A percentile compares a stretch with the other conserved stretches of the same genome.
These are phyloP conservation scores for Symbiodinium natans DNA, from an alignment of 73 alveolate genomes.

Conservation along the genomic window DNA sequence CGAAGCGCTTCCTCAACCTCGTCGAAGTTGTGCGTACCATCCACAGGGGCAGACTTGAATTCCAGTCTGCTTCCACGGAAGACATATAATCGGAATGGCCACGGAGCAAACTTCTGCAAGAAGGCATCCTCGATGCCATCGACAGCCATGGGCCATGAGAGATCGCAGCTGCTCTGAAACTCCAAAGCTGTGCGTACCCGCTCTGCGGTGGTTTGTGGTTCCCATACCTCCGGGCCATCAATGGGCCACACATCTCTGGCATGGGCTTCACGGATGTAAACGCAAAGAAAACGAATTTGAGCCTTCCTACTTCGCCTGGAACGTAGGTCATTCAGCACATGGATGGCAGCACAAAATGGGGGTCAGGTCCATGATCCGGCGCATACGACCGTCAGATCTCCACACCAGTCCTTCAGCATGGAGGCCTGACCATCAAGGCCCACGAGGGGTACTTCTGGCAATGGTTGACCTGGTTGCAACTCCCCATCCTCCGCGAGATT, in stretches of 20 bases:
- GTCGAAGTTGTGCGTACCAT: slow-evolving; percentile 36
- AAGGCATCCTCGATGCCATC: slow-evolving; percentile 77
- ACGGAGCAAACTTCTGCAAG: slow-evolving; percentile 51
- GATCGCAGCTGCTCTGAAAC: slow-evolving; percentile 28
- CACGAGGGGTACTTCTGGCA: slow-evolving; percentile 50
- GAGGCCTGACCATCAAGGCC: slow-evolving; percentile 29
- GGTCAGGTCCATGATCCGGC: slow-evolving; percentile 89
- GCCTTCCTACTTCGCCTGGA: not conserved
- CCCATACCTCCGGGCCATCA: slow-evolving; percentile 65
- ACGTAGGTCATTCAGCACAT: slow-evolving; percentile 47
- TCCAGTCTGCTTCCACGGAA: slow-evolving; percentile 35
- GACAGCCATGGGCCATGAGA: slow-evolving; percentile 62
- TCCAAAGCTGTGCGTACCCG: slow-evolving; percentile 30
- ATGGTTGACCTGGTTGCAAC: slow-evolving; percentile 15
- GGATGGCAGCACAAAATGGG: slow-evolving; percentile 86
- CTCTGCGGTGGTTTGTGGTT: slow-evolving; percentile 35
- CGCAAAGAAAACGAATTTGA: slow-evolving; percentile 39
- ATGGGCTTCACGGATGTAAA: slow-evolving; percentile 79
- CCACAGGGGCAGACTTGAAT: slow-evolving; percentile 65
- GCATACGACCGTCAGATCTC: slow-evolving; percentile 69
- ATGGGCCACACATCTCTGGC: slow-evolving; percentile 62
- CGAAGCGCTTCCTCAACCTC: slow-evolving; percentile 50
- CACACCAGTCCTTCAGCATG: slow-evolving; percentile 53
- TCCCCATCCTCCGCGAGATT: slow-evolving; percentile 50
- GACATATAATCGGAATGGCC: slow-evolving; percentile 82